Percentiles rank a stretch among this genome's conserved stretches.
Conservation (phyloP, 2,329 filamentous ascomycete species). For the Lachnellula occidentalis region DNA sequence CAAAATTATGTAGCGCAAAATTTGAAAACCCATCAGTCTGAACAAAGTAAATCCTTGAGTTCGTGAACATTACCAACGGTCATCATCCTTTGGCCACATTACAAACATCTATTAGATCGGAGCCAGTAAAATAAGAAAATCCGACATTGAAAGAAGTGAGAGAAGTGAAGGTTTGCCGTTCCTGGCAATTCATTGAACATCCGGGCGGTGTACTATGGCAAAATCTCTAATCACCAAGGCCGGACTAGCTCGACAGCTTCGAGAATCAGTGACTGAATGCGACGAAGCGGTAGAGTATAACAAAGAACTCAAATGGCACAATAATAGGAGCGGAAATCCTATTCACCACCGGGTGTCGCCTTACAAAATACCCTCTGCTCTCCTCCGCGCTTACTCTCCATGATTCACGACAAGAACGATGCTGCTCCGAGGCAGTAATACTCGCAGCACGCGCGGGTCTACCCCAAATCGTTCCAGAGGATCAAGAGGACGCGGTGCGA, state of each 20-base stretch:
- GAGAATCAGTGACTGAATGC: not conserved
- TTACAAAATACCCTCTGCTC: constrained; percentile 17
- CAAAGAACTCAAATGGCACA: not conserved
- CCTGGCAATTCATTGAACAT: too few species aligned
- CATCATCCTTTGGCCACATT: too few species aligned
- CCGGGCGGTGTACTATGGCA: not conserved
- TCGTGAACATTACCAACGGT: too few species aligned
- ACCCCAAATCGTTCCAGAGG: constrained; percentile 26
- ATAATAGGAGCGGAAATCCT: not conserved
- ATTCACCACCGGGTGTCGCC: not conserved
- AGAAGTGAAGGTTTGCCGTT: too few species aligned
- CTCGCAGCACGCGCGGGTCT: constrained; percentile 24
- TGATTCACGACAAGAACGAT: constrained; percentile 29
- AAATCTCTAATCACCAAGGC: not conserved
- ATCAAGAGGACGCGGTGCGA: constrained; percentile 28
- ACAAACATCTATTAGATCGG: too few species aligned
- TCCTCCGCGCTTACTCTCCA: constrained; percentile 17
- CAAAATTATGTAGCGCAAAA: too few species aligned
- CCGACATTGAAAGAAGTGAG: too few species aligned
- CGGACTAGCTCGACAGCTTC: not conserved
- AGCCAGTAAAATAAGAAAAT: too few species aligned
- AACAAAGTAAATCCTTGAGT: too few species aligned
- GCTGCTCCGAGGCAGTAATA: constrained; percentile 25
- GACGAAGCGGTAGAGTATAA: not conserved
- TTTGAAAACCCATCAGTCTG: too few species aligned